Evolutionary conservation across 257 asterid species (phyloP), one percentile per base, ranked within the genome.

Genomic region (Anisodus tanguticus): DNA sequence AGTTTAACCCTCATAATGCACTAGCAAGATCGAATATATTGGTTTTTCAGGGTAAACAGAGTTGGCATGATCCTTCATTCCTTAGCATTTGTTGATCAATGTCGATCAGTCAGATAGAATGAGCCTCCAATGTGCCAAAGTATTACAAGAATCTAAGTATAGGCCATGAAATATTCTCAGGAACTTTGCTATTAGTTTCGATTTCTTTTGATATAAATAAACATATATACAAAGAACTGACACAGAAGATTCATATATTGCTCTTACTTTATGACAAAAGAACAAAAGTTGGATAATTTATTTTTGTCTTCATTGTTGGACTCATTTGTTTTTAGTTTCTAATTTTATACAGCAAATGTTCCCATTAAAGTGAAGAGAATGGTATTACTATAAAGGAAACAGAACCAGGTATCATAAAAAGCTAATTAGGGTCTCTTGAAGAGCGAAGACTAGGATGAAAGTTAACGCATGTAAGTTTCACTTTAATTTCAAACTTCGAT

Each of bases 1-100:
- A n/a, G 37, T 43, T n/a, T 17, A 43, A 17, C 17, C 5, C 79
- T 17, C 79, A 71, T n/a, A 43, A 71, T 71, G 79, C 79, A 69
- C 54, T 0, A 41, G 15, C 78, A 69, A 3, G 35, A 39, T 41
- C 41, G 54, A 8, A 41, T 17, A 3, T 69, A 16, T 8, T 58
- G 63, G 22, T 16, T 58, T 58, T 58, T 69, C 55, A 41, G 78
- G 16, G 41, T 19, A 69, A 69, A 69, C 55, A 69, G 54, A 41
- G 53, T 69, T 69, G 8, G 54, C 78, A 16, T 69, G 4, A 6
- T 39, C 76, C 13, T 15, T 60, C 63, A 58, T 15, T 58, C 22
- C 63, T 15, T 9, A 9, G 39, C 35, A 10, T 35, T 12, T 47
- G 6, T 6, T 12, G 74, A 67, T 35, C n/a, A 67, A 13, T 11